These are phyloP conservation scores for Celoporthe dispersa DNA, from an alignment of 2,329 filamentous ascomycete genomes.

Conservation along the genomic window DNA sequence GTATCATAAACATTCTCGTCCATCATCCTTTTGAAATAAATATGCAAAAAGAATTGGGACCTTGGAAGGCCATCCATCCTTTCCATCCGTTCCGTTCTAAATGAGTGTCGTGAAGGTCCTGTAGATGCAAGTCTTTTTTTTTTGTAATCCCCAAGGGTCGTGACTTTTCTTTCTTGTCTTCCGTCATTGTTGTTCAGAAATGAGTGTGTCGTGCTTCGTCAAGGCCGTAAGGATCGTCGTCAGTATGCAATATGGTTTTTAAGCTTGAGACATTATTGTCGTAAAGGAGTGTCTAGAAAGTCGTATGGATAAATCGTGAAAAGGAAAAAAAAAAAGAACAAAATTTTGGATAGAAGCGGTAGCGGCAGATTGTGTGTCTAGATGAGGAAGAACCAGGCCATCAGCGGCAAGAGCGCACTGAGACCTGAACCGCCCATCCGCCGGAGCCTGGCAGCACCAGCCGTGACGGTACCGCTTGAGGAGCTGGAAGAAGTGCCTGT, in stretches of 20 bases:
- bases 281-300: conserved; percentile 21
- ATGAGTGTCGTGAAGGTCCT: conserved; percentile 21
- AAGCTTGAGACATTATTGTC: conserved; percentile 16
- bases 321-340: not conserved
- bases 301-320: not conserved
- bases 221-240: conserved; percentile 1
- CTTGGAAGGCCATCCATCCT: not conserved
- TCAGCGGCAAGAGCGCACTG: conserved; percentile 16
- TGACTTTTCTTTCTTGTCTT: not conserved
- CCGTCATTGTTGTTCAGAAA: not conserved
- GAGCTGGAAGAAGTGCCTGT: conserved; percentile 10
- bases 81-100: conserved; percentile 12
- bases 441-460: conserved; percentile 13
- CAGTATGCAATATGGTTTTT: conserved; percentile 6
- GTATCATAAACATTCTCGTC: not conserved
- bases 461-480: conserved; percentile 4
- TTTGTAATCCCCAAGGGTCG: not conserved
- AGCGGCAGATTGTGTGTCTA: not conserved
- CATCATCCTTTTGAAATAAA: not conserved
- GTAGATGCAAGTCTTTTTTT: not conserved
- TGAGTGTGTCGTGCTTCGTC: not conserved
- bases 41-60: not conserved
- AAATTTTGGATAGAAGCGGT: not conserved
- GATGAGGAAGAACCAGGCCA: conserved; percentile 24
- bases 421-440: conserved; percentile 14